A percentile compares a stretch with the other conserved stretches of the same genome.
Conservation (phyloP, 1,284 basidiomycete species). For the Tetrapyrgos nigripes region DNA sequence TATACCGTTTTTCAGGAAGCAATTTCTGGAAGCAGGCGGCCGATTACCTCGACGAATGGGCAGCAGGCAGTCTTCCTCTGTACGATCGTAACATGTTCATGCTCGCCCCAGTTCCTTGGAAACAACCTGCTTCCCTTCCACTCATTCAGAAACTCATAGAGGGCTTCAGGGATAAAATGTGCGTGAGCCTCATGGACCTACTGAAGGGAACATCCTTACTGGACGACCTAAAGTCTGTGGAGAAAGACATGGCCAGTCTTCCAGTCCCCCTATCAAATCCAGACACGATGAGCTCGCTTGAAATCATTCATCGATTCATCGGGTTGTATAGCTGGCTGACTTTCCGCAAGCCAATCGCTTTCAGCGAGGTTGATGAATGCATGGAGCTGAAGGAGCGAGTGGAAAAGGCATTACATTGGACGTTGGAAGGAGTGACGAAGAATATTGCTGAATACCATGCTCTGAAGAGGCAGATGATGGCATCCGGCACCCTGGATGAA, state of each 20-base stretch:
- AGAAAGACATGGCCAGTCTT: conserved; percentile 35
- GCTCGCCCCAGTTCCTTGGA: conserved; percentile 8
- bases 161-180: conserved; percentile 39
- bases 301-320: conserved; percentile 84
- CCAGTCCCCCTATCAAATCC: conserved; percentile 18
- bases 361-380: conserved; percentile 63
- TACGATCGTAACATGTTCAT: conserved; percentile 4
- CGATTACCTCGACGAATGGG: conserved; percentile 50
- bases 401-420: conserved; percentile 76
- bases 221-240: conserved; percentile 48
- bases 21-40: conserved; percentile 37
- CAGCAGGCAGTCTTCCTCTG: conserved; percentile 43
- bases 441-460: neutral
- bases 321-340: conserved; percentile 90
- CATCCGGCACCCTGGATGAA: neutral
- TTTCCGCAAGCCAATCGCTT: conserved; percentile 80
- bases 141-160: conserved; percentile 43
- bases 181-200: conserved; percentile 41
- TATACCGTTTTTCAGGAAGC: conserved; percentile 48
- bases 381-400: conserved; percentile 65
- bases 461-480: neutral
- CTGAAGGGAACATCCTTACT: conserved; percentile 48
- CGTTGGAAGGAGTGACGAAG: conserved; percentile 50
- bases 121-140: conserved; percentile 47
- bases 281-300: conserved; percentile 53